These are phyloP conservation scores for Monascus ruber DNA, from an alignment of 2,329 filamentous ascomycete genomes.

Conservation along the genomic window DNA sequence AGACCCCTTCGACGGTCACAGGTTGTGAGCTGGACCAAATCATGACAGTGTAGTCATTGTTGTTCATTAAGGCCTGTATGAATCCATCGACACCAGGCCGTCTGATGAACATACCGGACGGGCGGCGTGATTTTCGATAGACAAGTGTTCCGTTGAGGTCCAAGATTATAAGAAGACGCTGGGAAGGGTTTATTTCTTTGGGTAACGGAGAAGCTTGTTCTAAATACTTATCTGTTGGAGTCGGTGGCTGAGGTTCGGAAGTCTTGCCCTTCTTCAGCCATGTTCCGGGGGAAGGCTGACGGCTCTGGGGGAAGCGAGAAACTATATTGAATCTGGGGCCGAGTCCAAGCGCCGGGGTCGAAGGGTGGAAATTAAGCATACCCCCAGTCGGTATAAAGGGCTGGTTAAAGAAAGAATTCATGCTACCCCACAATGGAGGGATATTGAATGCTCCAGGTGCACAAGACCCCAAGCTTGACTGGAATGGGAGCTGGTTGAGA, in stretches of 20 bases:
- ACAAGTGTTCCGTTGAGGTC: slow-evolving; percentile 92
- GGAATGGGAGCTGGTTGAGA: too few relatives aligned
- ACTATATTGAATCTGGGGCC: too few relatives aligned
- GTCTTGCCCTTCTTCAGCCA: too few relatives aligned
- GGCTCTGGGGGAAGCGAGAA: too few relatives aligned
- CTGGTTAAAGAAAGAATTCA: too few relatives aligned
- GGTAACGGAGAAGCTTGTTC: slow-evolving; percentile 38
- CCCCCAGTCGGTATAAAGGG: too few relatives aligned
- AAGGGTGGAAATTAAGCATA: too few relatives aligned
- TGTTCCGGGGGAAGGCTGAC: too few relatives aligned
- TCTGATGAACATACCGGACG: slow-evolving; percentile 45
- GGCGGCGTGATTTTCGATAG: slow-evolving; percentile 48
- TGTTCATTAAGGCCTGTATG: slow-evolving; percentile 59
- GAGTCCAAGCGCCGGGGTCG: too few relatives aligned
- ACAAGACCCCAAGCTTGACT: too few relatives aligned
- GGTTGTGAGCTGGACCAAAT: slow-evolving; percentile 83
- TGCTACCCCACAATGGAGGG: too few relatives aligned
- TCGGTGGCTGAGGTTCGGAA: slow-evolving; percentile 34
- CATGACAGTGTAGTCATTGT: slow-evolving; percentile 63
- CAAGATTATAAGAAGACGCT: slow-evolving; percentile 66
- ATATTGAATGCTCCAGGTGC: too few relatives aligned
- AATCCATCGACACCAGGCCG: slow-evolving; percentile 61
- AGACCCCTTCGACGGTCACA: slow-evolving; percentile 55
- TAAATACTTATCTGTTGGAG: slow-evolving; percentile 53
- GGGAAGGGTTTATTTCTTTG: slow-evolving; percentile 34